Evolutionary conservation across 768 basidiomycete genomes (phyloP).

Genomic region (Psilocybe azurescens): DNA sequence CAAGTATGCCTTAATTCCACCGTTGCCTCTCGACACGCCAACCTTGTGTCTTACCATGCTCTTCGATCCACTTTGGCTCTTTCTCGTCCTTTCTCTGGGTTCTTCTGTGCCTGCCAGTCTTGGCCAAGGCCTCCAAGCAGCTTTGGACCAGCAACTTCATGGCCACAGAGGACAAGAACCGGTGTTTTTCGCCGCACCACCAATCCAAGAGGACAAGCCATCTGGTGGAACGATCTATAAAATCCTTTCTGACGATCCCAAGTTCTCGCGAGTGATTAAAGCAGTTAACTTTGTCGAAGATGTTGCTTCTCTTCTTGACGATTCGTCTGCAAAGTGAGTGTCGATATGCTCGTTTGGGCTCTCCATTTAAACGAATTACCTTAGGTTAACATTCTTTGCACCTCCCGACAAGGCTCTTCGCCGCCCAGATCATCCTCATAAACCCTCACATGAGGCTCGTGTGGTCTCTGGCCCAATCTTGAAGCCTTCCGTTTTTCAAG

Average conservation of each 20-base stretch:
- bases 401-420: constrained; percentile 50
- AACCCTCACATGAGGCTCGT: background rate
- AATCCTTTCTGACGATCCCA: constrained; percentile 24
- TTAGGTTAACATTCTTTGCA: constrained; percentile 61
- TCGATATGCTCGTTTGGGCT: background rate
- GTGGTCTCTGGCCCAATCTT: constrained; percentile 9
- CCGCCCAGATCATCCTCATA: constrained; percentile 23
- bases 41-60: constrained; percentile 10
- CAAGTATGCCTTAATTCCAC: background rate
- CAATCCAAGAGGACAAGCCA: background rate
- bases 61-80: constrained; percentile 13
- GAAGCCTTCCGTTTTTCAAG: constrained; percentile 3
- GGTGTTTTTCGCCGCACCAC: constrained; percentile 4
- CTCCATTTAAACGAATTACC: background rate
- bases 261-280: constrained; percentile 45
- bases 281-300: constrained; percentile 45
- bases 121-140: constrained; percentile 1
- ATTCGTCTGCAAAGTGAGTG: constrained; percentile 40
- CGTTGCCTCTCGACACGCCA: background rate
- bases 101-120: background rate
- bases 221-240: constrained; percentile 25
- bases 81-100: constrained; percentile 6
- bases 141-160: background rate
- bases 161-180: constrained; percentile 14
- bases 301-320: constrained; percentile 41